Base-by-base conservation (phyloP, 2,329 filamentous ascomycete genomes). In the Arthrobotrys pseudoclavata region DNA sequence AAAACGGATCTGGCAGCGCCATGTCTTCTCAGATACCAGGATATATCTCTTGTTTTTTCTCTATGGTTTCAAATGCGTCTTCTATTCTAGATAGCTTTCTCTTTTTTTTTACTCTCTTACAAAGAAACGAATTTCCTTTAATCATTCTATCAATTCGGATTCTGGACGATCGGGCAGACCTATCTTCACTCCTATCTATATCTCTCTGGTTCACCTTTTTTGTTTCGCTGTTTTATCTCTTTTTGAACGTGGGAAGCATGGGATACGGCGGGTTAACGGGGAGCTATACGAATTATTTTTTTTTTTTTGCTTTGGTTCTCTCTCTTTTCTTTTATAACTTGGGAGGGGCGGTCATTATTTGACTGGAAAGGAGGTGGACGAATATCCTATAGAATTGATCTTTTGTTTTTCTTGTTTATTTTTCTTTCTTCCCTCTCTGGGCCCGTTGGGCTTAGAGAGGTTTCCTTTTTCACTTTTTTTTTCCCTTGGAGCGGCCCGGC, bases 121-220 rank as follows among this genome's bases (percentile, higher is more conserved):
- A 9, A 57, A 57, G 69, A 72, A 26, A 79, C 69, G 69, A 76
- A 75, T 79, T 67, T 79, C 64, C 66, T 76, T 76, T 70, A 76
- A 76, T 76, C 42, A 29, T 7, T 29, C 15, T 26, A 47, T 53
- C 47, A 10, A 50, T 24, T 7, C 26, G 22, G 18, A 12, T 22
- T 24, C 26, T 42, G 55, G 55, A 42, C 34, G 55, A 60, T 40
- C 20, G 20, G 55, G 34, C 37, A 61, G 50, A 57, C 66, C 66
- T 69, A 69, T 61, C 52, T 48, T 57, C 37, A 55, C 55, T 60
- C 55, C 20, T 42, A 40, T 60, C 55, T 60, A 34, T 57, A 68
- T 57, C 10, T 34, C 40, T 47, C 45, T 34, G 29, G 37, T 7
- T 63, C 37, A 12, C 10, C 26, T 10, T 69, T 18, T 48, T 7